phyloP scores from a whole-genome alignment of 352 stramenopile genomes.

The Pythium folliculosum region DNA sequence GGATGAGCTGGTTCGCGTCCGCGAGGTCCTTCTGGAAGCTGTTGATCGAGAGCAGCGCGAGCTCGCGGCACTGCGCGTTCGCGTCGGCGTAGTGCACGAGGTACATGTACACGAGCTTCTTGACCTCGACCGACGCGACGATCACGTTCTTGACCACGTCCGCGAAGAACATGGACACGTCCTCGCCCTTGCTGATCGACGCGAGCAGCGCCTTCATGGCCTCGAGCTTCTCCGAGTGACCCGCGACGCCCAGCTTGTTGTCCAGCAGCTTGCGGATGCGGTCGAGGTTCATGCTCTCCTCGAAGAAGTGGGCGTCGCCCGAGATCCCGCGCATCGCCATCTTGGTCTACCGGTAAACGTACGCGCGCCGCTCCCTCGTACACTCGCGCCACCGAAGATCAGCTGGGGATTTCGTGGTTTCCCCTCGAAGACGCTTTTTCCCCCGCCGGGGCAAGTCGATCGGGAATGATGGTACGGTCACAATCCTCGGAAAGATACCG shows the following conservation, averaged over 20 bases:
- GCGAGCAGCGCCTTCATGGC: conserved; percentile 99
- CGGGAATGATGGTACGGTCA: conserved; percentile 18
- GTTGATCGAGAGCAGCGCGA: conserved; percentile 98
- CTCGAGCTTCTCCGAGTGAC: conserved; percentile 90
- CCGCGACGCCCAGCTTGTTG: conserved; percentile 87
- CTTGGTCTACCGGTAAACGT: neutral
- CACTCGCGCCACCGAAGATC: neutral
- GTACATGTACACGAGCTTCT: conserved; percentile 99
- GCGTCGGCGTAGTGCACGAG: conserved; percentile 98
- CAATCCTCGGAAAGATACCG: conserved; percentile 20
- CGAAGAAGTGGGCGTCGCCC: conserved; percentile 96
- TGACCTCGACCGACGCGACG: conserved; percentile 96
- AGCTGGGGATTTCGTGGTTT: neutral
- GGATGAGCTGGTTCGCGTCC: conserved; percentile 94
- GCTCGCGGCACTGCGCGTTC: conserved; percentile 94
- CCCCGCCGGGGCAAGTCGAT: too few relatives aligned
- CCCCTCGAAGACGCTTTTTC: neutral
- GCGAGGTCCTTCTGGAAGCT: conserved; percentile 98
- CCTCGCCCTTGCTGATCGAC: conserved; percentile 96
- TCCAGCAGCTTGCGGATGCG: conserved; percentile 86
- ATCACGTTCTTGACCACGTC: conserved; percentile 97
- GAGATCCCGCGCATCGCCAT: conserved; percentile 75
- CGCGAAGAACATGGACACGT: conserved; percentile 98
- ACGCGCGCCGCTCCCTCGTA: neutral
- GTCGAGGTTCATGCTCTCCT: conserved; percentile 95